Evolutionary conservation across 257 asterid genomes (phyloP), one percentile per base, ranked within the genome.

Genomic region (Craterostigma plantagineum): DNA sequence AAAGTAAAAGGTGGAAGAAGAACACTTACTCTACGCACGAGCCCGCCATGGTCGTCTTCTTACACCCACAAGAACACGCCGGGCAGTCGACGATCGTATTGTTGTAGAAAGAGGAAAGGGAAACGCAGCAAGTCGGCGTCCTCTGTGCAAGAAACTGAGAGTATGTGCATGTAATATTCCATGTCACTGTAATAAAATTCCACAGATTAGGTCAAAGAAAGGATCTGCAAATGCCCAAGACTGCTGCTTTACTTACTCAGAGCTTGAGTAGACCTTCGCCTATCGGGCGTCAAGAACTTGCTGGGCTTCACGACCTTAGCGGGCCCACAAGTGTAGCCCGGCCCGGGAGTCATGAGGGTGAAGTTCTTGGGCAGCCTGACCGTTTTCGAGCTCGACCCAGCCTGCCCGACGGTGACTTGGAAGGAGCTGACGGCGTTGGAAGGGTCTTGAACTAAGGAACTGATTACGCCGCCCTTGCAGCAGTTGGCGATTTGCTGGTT

Each of bases 301-400:
- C 87, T 79, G 0, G 87, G 68, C 35, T 82, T 86, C 39, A 75
- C 87, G 18, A 68, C 18, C 69, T 80, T 80, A 1, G 93, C 91
- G 4, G 85, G 91, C 38, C 91, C 93, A 54, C 93, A 76, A 46
- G 91, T 80, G 49, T 80, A 80, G 0, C 92, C 92, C 1, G 77
- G 82, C 16, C 82, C 82, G 1, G 92, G 87, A 42, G 83, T 80
- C 9, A 72, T 52, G 18, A 79, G 33, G 13, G 93, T 80, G 81
- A 80, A 73, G 63, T 76, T 76, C 13, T 64, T 70, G 7, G 93
- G 93, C 37, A 80, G 75, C 51, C 64, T 80, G 14, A 80, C 93
- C 0, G 91, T 76, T 73, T 71, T 80, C 43, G 73, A 76, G 0
- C 84, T 42, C 3, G 91, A 70, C 42, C 93, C 93, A 0, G 79